phyloP scores from a whole-genome alignment of 176 grass and related monocot genomes.

The Poa pratensis region DNA sequence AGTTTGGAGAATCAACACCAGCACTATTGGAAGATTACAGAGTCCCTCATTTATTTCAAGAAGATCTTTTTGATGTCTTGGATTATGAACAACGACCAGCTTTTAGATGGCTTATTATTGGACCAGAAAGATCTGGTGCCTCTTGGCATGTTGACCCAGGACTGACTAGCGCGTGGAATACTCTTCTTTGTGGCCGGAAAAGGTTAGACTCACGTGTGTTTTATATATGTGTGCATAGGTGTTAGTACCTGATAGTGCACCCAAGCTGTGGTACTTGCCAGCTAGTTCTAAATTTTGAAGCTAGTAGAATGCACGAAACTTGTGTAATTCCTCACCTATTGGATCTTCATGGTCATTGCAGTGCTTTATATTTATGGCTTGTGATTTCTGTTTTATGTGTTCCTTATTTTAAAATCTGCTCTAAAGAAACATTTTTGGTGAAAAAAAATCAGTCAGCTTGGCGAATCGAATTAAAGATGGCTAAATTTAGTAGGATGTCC shows the following conservation, averaged over 20 bases:
- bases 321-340: conserved; percentile 19
- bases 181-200: conserved; percentile 92
- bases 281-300: neutral
- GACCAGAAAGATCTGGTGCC: conserved; percentile 95
- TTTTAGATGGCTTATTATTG: conserved; percentile 97
- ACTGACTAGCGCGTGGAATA: conserved; percentile 95
- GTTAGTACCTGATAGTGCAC: neutral
- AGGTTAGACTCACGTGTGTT: conserved; percentile 52
- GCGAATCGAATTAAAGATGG: neutral
- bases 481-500: neutral
- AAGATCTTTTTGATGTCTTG: conserved; percentile 87
- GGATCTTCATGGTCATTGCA: conserved; percentile 8
- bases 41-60: conserved; percentile 85
- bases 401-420: conserved; percentile 4
- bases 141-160: conserved; percentile 99
- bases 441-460: neutral
- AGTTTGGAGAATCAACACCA: conserved; percentile 90
- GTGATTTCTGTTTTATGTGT: neutral
- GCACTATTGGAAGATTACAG: conserved; percentile 82
- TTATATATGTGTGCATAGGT: conserved; percentile 5
- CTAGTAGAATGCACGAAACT: neutral
- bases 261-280: neutral
- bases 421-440: neutral
- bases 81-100: conserved; percentile 80
- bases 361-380: conserved; percentile 13